Base-by-base conservation (phyloP, 2,329 filamentous ascomycete genomes). In the Waltergamsia citrina region DNA sequence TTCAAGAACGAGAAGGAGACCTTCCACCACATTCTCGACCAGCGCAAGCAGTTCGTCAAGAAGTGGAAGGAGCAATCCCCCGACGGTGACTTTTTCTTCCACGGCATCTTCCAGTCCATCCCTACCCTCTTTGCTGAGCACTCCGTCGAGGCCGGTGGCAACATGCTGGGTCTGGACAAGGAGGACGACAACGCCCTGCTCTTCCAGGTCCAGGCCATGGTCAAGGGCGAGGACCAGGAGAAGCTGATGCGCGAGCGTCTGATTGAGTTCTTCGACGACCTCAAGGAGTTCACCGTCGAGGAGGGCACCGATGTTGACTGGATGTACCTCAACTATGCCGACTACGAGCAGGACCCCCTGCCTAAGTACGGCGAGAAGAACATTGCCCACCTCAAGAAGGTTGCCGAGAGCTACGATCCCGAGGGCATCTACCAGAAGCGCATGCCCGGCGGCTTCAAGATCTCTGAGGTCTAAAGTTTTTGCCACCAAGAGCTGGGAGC, bases 311-410 rank as follows among this genome's bases (percentile, higher is more conserved):
- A 53, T 38, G 43, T 50, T 28, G 44, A 57, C 24, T 61, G 53
- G 45, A 47, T 56, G 23, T 67, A 62, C 39, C 47, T 65, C 24
- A 67, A 68, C 45, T 67, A 67, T 31, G 62, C 62, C 1, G 48
- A 53, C 33, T 14, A 19, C 25, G 18, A 15, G 28, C 34, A 36
- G 29, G 34, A 36, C 18, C 29, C 29, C 7, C 12, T 65, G 25
- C 35, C 37, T 17, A 43, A 55, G 4, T 67, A 65, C 37, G 59
- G 62, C 0, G 33, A 43, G 7, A 49, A 49, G 14, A 65, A 59
- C 24, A 35, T 59, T 20, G 45, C 45, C 4, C 47, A 40, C 29
- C 40, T 62, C 21, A 43, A 46, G 38, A 35, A 27, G 3, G 38
- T 55, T 3, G 45, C 49, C 2, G 32, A 38, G 14, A 52, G 48